phyloP scores from a whole-genome alignment of 257 asterid genomes.

The Plectranthus barbatus region DNA sequence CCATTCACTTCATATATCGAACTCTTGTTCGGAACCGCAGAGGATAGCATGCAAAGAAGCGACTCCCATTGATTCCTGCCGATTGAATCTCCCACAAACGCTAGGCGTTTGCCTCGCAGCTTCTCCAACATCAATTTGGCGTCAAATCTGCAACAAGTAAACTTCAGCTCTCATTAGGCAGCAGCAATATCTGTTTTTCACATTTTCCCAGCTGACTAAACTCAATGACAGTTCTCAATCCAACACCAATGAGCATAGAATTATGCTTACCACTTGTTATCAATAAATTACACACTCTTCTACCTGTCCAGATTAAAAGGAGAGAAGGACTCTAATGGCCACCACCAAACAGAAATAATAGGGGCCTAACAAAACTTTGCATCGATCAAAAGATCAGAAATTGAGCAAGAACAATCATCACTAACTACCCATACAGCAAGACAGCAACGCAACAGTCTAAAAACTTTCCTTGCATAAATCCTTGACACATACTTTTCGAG shows the following conservation, averaged over 20 bases:
- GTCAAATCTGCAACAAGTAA: slow-evolving; percentile 39
- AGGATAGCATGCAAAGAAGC: slow-evolving; percentile 77
- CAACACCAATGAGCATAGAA: too few relatives aligned
- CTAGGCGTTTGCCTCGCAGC: slow-evolving; percentile 55
- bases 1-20: slow-evolving; percentile 77
- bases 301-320: too few relatives aligned
- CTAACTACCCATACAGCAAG: too few relatives aligned
- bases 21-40: slow-evolving; percentile 42
- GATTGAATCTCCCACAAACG: slow-evolving; percentile 81
- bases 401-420: background rate
- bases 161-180: background rate
- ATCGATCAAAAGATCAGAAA: background rate
- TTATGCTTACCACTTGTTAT: too few relatives aligned
- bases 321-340: too few relatives aligned
- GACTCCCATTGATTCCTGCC: slow-evolving; percentile 98
- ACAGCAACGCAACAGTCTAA: too few relatives aligned
- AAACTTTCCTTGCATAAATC: too few relatives aligned
- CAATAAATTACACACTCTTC: too few relatives aligned
- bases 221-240: too few relatives aligned
- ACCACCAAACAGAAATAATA: background rate
- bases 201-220: too few relatives aligned
- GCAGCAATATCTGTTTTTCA: too few relatives aligned
- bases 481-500: background rate
- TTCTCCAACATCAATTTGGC: slow-evolving; percentile 66
- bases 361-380: background rate